Evolutionary conservation across 768 basidiomycete species (phyloP).

Genomic region (Kwoniella sp.): DNA sequence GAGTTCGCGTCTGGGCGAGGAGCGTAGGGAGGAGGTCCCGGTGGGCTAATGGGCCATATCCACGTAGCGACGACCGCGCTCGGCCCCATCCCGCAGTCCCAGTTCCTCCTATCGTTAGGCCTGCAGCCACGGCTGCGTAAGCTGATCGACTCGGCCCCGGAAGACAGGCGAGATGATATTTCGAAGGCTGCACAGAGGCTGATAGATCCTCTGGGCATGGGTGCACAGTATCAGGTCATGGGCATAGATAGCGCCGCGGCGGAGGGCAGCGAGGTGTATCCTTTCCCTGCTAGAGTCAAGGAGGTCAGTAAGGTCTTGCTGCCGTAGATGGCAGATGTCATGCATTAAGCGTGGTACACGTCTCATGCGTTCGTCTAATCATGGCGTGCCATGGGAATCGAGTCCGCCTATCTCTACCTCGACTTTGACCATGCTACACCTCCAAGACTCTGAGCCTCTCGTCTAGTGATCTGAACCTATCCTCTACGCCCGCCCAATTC

Average conservation of each 20-base stretch:
- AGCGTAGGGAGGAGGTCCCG: too few relatives aligned
- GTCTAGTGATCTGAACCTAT: slow-evolving; percentile 52
- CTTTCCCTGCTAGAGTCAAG: slow-evolving; percentile 4
- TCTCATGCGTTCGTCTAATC: neutral
- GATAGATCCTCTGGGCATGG: slow-evolving; percentile 79
- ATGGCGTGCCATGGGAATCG: too few relatives aligned
- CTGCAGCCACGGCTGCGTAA: slow-evolving; percentile 62
- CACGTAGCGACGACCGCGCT: slow-evolving; percentile 53
- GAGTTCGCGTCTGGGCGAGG: too few relatives aligned
- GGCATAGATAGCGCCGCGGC: slow-evolving; percentile 53
- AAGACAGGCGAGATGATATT: slow-evolving; percentile 57
- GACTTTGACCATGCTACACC: too few relatives aligned
- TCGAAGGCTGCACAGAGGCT: slow-evolving; percentile 63
- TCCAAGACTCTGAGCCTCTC: slow-evolving; percentile 23
- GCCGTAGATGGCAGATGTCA: neutral
- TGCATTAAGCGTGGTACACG: neutral
- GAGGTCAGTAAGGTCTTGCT: slow-evolving; percentile 5
- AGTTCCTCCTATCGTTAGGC: slow-evolving; percentile 76
- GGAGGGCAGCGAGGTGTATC: slow-evolving; percentile 8
- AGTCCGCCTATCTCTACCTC: too few relatives aligned
- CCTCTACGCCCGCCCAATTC: slow-evolving; percentile 56
- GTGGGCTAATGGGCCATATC: too few relatives aligned
- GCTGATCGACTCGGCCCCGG: slow-evolving; percentile 57
- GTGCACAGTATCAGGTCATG: slow-evolving; percentile 75
- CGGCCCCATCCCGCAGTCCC: slow-evolving; percentile 69